Conservation (phyloP, 495 filamentous ascomycete species). For the Aspergillus taichungensis region DNA sequence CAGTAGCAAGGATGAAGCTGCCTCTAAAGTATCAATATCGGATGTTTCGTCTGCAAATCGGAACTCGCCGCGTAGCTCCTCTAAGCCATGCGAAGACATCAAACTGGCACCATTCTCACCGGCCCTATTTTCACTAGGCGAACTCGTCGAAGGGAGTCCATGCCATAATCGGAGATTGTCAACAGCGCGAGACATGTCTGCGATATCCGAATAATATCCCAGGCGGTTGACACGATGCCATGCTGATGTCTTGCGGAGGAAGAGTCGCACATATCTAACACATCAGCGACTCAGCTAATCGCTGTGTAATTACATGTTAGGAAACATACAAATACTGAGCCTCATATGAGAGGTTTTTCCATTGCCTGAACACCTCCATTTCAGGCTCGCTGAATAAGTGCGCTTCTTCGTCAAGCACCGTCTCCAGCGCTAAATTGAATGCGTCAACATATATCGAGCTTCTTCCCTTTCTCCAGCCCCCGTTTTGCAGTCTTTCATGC, state of each 20-base stretch:
- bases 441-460: slow-evolving; percentile 97
- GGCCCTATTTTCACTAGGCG: too few relatives aligned
- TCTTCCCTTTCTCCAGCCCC: slow-evolving; percentile 51
- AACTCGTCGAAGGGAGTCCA: too few relatives aligned
- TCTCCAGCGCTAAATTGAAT: slow-evolving; percentile 88
- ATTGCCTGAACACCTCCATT: slow-evolving; percentile 65
- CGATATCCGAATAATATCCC: slow-evolving; percentile 74
- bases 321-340: slow-evolving; percentile 76
- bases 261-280: slow-evolving; percentile 77
- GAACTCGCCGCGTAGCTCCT: slow-evolving; percentile 45
- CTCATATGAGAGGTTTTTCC: slow-evolving; percentile 70
- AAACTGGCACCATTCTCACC: too few relatives aligned
- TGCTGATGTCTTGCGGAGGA: slow-evolving; percentile 85
- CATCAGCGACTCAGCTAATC: background rate
- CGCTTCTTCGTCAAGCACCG: slow-evolving; percentile 79
- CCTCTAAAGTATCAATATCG: slow-evolving; percentile 70
- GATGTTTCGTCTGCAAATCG: slow-evolving; percentile 73
- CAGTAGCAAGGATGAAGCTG: slow-evolving; percentile 70
- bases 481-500: slow-evolving; percentile 42
- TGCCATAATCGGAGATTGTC: slow-evolving; percentile 37
- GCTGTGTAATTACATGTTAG: background rate
- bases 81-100: slow-evolving; percentile 27
- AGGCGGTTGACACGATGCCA: slow-evolving; percentile 83
- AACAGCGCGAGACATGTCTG: slow-evolving; percentile 58
- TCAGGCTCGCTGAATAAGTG: slow-evolving; percentile 83